Conservation (phyloP, 2,329 filamentous ascomycete species). For the Phialophora tarda region DNA sequence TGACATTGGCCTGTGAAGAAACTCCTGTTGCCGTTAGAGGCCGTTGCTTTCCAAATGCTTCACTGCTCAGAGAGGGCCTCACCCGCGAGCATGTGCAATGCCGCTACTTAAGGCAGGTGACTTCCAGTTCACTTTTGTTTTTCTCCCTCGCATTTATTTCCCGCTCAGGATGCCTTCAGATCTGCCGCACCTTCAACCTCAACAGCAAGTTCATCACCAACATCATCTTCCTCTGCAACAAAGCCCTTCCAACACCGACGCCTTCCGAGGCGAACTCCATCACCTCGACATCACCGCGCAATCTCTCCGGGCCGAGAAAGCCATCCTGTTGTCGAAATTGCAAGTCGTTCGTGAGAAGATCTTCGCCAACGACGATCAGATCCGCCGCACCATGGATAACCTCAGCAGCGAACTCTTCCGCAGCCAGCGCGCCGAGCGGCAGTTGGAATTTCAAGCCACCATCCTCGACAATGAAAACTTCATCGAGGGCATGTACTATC, state of each 20-base stretch:
- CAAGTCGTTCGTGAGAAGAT: slow-evolving; percentile 11
- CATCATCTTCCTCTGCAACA: neutral
- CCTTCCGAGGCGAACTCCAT: slow-evolving; percentile 22
- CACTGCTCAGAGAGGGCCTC: neutral
- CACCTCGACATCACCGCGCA: slow-evolving; percentile 1
- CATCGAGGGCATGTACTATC: slow-evolving; percentile 28
- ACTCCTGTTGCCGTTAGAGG: neutral
- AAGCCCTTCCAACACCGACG: slow-evolving; percentile 1
- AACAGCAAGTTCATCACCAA: slow-evolving; percentile 3
- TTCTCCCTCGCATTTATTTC: neutral
- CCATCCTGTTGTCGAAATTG: slow-evolving; percentile 8
- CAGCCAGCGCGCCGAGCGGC: slow-evolving; percentile 18
- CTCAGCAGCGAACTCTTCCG: slow-evolving; percentile 13
- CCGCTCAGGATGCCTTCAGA: slow-evolving; percentile 9
- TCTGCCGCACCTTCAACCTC: slow-evolving; percentile 9
- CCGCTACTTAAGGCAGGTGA: neutral
- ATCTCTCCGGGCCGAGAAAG: slow-evolving; percentile 6
- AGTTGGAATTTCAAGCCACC: slow-evolving; percentile 15
- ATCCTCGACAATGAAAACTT: slow-evolving; percentile 21
- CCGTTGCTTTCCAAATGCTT: neutral
- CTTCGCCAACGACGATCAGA: slow-evolving; percentile 20
- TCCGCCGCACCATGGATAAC: slow-evolving; percentile 25
- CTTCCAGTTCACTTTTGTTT: neutral
- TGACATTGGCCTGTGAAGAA: neutral
- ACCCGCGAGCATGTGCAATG: neutral